Conservation (phyloP, 768 basidiomycete species). For the Pulveroboletus sp. region DNA sequence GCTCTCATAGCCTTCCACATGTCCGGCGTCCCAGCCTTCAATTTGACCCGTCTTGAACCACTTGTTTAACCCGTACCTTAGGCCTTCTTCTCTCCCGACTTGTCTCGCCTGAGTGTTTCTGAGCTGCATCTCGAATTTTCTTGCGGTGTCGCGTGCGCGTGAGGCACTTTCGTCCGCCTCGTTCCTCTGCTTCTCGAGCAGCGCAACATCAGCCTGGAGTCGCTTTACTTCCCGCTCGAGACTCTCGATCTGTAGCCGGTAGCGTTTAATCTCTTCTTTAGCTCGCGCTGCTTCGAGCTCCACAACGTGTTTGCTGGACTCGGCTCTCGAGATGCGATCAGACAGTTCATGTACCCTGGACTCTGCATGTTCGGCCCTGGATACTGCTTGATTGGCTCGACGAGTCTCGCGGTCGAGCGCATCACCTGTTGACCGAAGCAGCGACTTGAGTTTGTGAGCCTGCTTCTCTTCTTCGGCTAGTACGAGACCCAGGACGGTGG, state of each 20-base stretch:
- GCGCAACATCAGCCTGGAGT: slow-evolving; percentile 24
- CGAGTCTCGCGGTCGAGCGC: slow-evolving; percentile 54
- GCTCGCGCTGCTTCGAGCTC: slow-evolving; percentile 39
- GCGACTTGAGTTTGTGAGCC: slow-evolving; percentile 47
- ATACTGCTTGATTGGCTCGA: slow-evolving; percentile 46
- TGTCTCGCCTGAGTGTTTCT: slow-evolving; percentile 42
- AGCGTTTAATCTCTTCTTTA: slow-evolving; percentile 43
- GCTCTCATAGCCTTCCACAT: slow-evolving; percentile 41
- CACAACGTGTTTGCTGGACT: slow-evolving; percentile 36
- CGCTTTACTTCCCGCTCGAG: slow-evolving; percentile 42
- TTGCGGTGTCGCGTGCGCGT: slow-evolving; percentile 40
- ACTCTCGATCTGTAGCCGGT: slow-evolving; percentile 43
- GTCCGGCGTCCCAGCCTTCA: slow-evolving; percentile 45
- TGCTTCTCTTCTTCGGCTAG: slow-evolving; percentile 55
- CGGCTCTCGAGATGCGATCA: slow-evolving; percentile 36
- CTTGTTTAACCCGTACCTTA: slow-evolving; percentile 37
- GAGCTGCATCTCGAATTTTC: slow-evolving; percentile 41
- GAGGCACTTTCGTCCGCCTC: slow-evolving; percentile 41
- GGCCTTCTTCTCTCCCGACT: slow-evolving; percentile 39
- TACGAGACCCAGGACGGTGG: slow-evolving; percentile 39
- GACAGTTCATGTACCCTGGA: slow-evolving; percentile 39
- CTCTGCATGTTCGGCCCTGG: slow-evolving; percentile 51
- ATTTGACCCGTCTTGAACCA: slow-evolving; percentile 42
- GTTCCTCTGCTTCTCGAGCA: slow-evolving; percentile 35
- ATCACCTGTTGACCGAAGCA: slow-evolving; percentile 48